Base-by-base conservation (phyloP, 768 basidiomycete genomes). In the Steccherinum ochraceum region DNA sequence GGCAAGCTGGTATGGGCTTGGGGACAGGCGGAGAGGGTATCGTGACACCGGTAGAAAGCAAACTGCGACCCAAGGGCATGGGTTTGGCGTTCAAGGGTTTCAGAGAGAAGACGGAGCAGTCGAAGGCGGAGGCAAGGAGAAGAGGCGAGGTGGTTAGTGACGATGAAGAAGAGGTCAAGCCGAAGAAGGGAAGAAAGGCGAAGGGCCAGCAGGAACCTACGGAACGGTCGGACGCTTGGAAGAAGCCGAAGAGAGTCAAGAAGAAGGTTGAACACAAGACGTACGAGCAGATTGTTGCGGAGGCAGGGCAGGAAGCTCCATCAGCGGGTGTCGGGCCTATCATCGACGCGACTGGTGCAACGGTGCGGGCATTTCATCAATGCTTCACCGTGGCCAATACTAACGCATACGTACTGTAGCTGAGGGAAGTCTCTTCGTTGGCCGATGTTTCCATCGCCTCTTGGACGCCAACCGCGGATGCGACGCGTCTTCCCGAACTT, bases 241-340 rank as follows among this genome's bases (percentile, higher is more conserved):
- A 87, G 70, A 80, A 80, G 53, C 81, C 88, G 5, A 89, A 81
- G 76, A 93, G 87, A 65, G 75, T 82, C 49, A 96, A 91, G 69
- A 83, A 78, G 19, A 91, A 82, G 67, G 72, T 93, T 26, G 84
- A 92, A 63, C 93, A 97, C 72, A 96, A 95, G 76, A 93, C 93
- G 0, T 99, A 97, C 63, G 96, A 99, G 67, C 82, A 99, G 67
- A 90, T 98, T 49, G 65, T 99, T 47, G 86, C 89, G 2, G 93
- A 95, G 63, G 84, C 90, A 20, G 90, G 86, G 0, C 75, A 82
- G 53, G 80, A 84, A 27, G 57, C 62, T 0, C 59, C 74, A 5
- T 60, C 80, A 2, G 30, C 30, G 30, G 81, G 83, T 5, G 64
- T 93, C 45, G 96, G 93, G 2, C 81, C 86, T 60, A 93, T 99